phyloP scores from a whole-genome alignment of 1,284 basidiomycete species.

The Papiliotrema laurentii region DNA sequence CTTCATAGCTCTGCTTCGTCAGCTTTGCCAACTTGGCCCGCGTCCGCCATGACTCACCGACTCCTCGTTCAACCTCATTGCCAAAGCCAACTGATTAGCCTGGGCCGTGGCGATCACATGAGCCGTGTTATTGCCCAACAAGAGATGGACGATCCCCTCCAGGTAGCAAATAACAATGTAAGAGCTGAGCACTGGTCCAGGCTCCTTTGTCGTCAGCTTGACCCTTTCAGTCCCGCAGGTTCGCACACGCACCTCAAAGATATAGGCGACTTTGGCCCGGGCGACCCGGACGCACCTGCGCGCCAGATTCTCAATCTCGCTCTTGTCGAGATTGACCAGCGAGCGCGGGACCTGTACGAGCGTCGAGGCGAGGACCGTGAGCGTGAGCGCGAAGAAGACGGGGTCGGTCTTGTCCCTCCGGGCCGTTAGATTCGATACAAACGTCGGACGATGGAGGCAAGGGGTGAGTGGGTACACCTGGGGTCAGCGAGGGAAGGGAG shows the following conservation, averaged over 20 bases:
- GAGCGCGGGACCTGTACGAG: conserved; percentile 37
- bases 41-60: conserved; percentile 13
- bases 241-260: conserved; percentile 31
- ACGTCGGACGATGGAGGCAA: conserved; percentile 39
- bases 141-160: conserved; percentile 39
- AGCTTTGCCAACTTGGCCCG: too few species aligned
- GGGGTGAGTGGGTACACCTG: conserved; percentile 37
- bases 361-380: conserved; percentile 36
- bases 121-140: conserved; percentile 41
- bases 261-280: conserved; percentile 26
- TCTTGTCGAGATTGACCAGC: conserved; percentile 37
- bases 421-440: conserved; percentile 30
- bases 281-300: conserved; percentile 29
- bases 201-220: conserved; percentile 8
- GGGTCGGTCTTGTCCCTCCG: conserved; percentile 32
- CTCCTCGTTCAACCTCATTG: conserved; percentile 38
- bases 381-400: conserved; percentile 30
- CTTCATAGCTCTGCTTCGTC: conserved; percentile 25
- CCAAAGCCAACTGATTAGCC: conserved; percentile 38
- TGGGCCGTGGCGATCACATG: conserved; percentile 35
- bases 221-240: neutral
- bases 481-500: neutral
- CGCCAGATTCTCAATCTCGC: conserved; percentile 32
- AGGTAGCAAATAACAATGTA: conserved; percentile 26
- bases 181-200: conserved; percentile 14